A percentile compares a stretch with the other conserved stretches of the same genome.
phyloP scores from a whole-genome alignment of 768 basidiomycete species.

The Pleurotus pulmonarius region DNA sequence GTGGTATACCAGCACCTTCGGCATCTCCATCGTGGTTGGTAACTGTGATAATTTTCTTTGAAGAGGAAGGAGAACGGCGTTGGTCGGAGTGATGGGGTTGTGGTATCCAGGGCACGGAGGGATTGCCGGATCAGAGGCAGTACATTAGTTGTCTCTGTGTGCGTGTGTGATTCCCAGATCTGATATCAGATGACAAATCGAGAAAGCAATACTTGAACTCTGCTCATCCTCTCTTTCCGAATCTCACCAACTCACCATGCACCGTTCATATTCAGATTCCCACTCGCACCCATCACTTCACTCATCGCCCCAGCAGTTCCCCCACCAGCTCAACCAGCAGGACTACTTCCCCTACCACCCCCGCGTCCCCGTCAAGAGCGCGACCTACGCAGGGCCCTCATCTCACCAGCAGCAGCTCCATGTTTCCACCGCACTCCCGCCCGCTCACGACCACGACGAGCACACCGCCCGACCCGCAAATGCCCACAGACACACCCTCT shows the following conservation, averaged over 20 bases:
- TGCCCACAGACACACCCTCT: conserved; percentile 40
- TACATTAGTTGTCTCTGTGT: background rate
- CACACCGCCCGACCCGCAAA: conserved; percentile 46
- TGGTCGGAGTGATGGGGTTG: background rate
- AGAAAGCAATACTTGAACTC: background rate
- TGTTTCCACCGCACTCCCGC: conserved; percentile 34
- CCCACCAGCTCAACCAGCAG: background rate
- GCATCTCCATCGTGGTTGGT: too few species aligned
- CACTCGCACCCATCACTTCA: conserved; percentile 2
- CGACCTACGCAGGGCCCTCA: conserved; percentile 12
- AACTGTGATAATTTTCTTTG: too few species aligned
- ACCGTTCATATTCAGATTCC: conserved; percentile 6
- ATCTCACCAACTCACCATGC: conserved; percentile 2
- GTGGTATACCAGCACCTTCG: too few species aligned
- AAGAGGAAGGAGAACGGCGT: too few species aligned
- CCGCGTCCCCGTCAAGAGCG: conserved; percentile 2
- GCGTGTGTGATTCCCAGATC: conserved; percentile 5
- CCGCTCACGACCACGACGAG: conserved; percentile 39
- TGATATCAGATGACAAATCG: conserved; percentile 10
- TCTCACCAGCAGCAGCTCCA: conserved; percentile 27
- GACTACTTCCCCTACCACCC: conserved; percentile 6
- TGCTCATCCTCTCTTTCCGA: background rate
- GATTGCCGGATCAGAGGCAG: conserved; percentile 5
- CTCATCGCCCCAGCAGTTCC: conserved; percentile 6
- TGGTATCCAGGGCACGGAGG: conserved; percentile 6